Conservation (phyloP, 768 basidiomycete genomes). For the Pulveroboletus ravenelii region DNA sequence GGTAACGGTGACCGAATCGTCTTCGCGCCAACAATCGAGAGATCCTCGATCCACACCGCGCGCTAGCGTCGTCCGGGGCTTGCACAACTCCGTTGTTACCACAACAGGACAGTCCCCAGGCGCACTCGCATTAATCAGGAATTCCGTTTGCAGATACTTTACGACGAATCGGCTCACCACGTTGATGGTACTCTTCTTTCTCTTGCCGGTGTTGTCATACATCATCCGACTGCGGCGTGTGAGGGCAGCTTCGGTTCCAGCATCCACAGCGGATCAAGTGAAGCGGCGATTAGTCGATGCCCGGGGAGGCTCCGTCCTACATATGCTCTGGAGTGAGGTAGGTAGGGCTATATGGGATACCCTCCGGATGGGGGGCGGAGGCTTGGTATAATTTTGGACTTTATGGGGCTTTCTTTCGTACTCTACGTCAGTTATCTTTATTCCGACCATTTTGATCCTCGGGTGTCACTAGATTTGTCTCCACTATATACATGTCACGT, state of each 20-base stretch:
- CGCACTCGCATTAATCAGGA: slow-evolving; percentile 42
- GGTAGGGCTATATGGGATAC: slow-evolving; percentile 58
- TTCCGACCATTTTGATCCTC: slow-evolving; percentile 1
- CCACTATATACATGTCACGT: slow-evolving; percentile 10
- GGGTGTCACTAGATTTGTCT: too few species aligned
- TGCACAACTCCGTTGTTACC: slow-evolving; percentile 7
- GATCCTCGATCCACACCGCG: slow-evolving; percentile 7
- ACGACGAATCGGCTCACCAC: slow-evolving; percentile 44
- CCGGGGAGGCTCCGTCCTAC: slow-evolving; percentile 34
- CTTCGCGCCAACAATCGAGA: slow-evolving; percentile 4
- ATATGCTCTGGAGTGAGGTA: slow-evolving; percentile 48
- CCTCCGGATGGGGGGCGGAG: slow-evolving; percentile 72
- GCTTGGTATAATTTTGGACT: slow-evolving; percentile 47
- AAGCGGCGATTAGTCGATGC: slow-evolving; percentile 47
- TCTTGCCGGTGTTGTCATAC: slow-evolving; percentile 43
- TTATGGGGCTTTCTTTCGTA: neutral
- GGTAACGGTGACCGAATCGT: slow-evolving; percentile 22
- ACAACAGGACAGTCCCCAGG: slow-evolving; percentile 19
- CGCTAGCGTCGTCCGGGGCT: slow-evolving; percentile 12
- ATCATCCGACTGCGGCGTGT: slow-evolving; percentile 48
- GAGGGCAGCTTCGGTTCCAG: slow-evolving; percentile 20
- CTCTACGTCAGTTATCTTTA: slow-evolving; percentile 17
- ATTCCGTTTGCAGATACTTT: slow-evolving; percentile 46
- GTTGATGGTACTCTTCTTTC: slow-evolving; percentile 37
- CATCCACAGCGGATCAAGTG: slow-evolving; percentile 51